Base-by-base conservation (phyloP, 192 early-diverging fungal genomes). In the Linnemannia exigua region DNA sequence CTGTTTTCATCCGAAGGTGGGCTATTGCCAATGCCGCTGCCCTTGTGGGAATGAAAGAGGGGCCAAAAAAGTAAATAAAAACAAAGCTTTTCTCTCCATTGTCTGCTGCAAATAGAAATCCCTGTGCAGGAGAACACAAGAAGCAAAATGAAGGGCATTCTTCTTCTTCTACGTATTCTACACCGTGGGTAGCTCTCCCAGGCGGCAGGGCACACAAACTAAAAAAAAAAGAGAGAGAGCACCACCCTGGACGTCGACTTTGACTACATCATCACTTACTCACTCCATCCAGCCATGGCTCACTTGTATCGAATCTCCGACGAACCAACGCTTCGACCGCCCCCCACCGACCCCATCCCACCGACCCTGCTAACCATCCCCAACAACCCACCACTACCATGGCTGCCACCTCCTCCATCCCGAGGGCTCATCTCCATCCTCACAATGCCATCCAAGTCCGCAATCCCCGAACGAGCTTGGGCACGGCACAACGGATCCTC, bases 401-500 rank as follows among this genome's bases (percentile, higher is more conserved):
- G 28, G 2, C 5, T 37, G 67, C 8, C 52, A 19, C n/a, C n/a
- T 22, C 35, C 5, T 22, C 44, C 20, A 28, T 44, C 35, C 31
- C 38, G 67, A 19, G 83, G 50, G 9, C 69, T 33, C 63, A 86
- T 73, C 61, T 79, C 84, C 48, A 25, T 73, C 31, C 93, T 86
- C 79, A 95, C 86, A 19, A 92, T 88, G 0, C 88, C 91, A 79
- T 93, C 91, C 46, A 97, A 79, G 41, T 96, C 96, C 41, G 89
- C 92, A 38, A 96, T 84, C 0, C 92, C 95, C 19, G 92, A 79
- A 46, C 94, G 88, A 12, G 96, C 95, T 67, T 98, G 94, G 63
- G 91, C 82, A 50, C 93, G 87, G 31, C 92, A 93, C 46, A 97
- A 73, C 44, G 95, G 91, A 82, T 98, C 97, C 2, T 87, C 48